Base-by-base conservation (phyloP, 768 basidiomycete species). In the Kwoniella heveanensis region DNA sequence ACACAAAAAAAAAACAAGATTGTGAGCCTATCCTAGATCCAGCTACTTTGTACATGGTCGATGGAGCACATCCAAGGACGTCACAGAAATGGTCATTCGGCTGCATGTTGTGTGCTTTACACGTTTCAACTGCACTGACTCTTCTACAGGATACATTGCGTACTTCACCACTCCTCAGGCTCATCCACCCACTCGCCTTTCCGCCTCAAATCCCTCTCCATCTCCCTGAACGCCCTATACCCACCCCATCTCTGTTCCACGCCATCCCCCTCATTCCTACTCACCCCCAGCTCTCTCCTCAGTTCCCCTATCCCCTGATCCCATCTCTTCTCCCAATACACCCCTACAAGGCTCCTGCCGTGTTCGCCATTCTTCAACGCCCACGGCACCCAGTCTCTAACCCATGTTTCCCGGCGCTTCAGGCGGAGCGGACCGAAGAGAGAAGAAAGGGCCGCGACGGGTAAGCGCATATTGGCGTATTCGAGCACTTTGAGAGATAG, bases 301-400 rank as follows among this genome's bases (percentile, higher is more conserved):
- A 99, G 83, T 53, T 92, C 90, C 1, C 86, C 86, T 1, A 95
- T 79, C 64, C 89, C 84, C 80, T 91, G 87, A 55, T 86, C 86
- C 95, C 94, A 98, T 57, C 93, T 82, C 79, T 92, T 85, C 80
- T 98, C 96, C 95, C 96, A 98, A 73, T 94, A 94, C 1, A 98
- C 88, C 1, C 89, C 89, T 56, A 97, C 89, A 64, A 98, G 79
- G 74, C 88, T 89, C 71, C 83, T 83, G 1, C 89, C 86, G 65
- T 83, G 85, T 26, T 87, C 84, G 1, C 94, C 96, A 62, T 89
- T 91, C 68, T 86, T 86, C 64, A 96, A 79, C 13, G 93, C 94
- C 95, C 95, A 98, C 0, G 92, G 90, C 9, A 93, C 86, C 78
- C 90, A 96, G 77, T 96, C 92, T 12, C 83, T 81, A 78, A 89